These are phyloP conservation scores for Fusarium luffae DNA, from an alignment of 2,329 filamentous ascomycete genomes.

Conservation along the genomic window DNA sequence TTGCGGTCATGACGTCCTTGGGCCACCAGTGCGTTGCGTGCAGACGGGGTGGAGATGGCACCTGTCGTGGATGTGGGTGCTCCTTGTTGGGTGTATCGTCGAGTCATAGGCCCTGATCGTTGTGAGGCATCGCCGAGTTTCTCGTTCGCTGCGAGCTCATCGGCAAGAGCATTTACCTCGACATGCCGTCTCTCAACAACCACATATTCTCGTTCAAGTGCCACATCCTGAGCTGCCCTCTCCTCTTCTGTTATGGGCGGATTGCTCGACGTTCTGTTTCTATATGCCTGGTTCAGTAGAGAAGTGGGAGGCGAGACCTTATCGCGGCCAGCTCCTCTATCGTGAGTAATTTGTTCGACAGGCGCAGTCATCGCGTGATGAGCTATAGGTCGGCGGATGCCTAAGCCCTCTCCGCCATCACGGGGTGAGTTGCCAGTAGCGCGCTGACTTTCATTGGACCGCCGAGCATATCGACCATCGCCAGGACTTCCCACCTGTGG, in stretches of 20 bases:
- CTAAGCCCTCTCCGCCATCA: conserved; percentile 61
- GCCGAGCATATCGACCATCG: conserved; percentile 51
- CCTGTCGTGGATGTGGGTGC: conserved; percentile 75
- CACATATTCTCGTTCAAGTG: conserved; percentile 93
- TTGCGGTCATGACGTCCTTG: conserved; percentile 79
- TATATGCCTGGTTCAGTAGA: conserved; percentile 50
- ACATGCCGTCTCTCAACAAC: conserved; percentile 94
- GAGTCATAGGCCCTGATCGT: conserved; percentile 72
- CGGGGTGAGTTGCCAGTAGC: conserved; percentile 56
- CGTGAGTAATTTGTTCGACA: conserved; percentile 51
- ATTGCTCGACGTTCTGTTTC: conserved; percentile 45
- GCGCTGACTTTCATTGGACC: conserved; percentile 47
- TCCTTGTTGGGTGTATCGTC: conserved; percentile 83
- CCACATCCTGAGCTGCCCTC: conserved; percentile 84
- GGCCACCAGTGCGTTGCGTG: conserved; percentile 79
- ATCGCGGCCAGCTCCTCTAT: conserved; percentile 40
- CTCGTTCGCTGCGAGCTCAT: conserved; percentile 89
- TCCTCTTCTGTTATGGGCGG: conserved; percentile 68
- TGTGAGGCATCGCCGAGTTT: conserved; percentile 65
- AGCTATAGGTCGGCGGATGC: conserved; percentile 61
- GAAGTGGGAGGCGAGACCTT: conserved; percentile 44
- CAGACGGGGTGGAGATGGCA: conserved; percentile 72
- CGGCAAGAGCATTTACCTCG: conserved; percentile 96
- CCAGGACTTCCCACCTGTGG: conserved; percentile 58
- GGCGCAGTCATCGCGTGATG: conserved; percentile 63